A percentile compares a stretch with the other conserved stretches of the same genome.
Conservation (phyloP, 208 protist genomes). For the Acanthamoeba sp. region DNA sequence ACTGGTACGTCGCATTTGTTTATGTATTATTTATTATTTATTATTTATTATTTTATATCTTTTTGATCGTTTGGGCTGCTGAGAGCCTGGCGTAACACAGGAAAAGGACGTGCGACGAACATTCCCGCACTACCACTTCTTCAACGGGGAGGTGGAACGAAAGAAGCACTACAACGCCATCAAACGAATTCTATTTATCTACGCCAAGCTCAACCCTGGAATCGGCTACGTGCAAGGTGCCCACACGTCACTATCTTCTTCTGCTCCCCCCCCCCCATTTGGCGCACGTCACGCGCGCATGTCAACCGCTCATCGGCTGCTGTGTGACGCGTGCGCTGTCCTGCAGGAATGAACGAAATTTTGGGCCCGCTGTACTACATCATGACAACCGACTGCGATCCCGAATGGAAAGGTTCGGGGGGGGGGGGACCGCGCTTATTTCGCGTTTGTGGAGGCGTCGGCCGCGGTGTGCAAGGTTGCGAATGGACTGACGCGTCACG, state of each 20-base stretch:
- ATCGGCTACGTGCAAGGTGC: constrained; percentile 83
- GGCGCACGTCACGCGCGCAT: no score
- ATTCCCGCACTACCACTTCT: constrained; percentile 87
- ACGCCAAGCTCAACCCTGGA: constrained; percentile 89
- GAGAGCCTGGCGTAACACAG: not conserved
- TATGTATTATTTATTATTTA: no score
- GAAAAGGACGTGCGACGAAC: constrained; percentile 88
- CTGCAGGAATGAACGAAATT: constrained; percentile 90
- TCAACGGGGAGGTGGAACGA: constrained; percentile 76
- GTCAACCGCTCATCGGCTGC: no score
- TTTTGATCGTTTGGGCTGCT: no score
- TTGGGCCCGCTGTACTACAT: constrained; percentile 91
- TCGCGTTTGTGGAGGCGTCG: no score
- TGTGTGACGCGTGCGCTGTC: not conserved
- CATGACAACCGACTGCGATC: constrained; percentile 84
- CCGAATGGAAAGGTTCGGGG: constrained; percentile 57
- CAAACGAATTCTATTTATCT: constrained; percentile 88
- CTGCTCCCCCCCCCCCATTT: no score
- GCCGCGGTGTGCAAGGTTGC: no score
- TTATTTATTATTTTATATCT: no score
- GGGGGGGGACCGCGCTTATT: no score
- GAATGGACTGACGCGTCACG: no score
- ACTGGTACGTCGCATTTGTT: constrained; percentile 60
- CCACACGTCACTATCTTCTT: not conserved
- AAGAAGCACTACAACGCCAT: constrained; percentile 72